These are phyloP conservation scores for Telopea speciosissima DNA, from an alignment of 177 flowering plant species.

Conservation along the genomic window DNA sequence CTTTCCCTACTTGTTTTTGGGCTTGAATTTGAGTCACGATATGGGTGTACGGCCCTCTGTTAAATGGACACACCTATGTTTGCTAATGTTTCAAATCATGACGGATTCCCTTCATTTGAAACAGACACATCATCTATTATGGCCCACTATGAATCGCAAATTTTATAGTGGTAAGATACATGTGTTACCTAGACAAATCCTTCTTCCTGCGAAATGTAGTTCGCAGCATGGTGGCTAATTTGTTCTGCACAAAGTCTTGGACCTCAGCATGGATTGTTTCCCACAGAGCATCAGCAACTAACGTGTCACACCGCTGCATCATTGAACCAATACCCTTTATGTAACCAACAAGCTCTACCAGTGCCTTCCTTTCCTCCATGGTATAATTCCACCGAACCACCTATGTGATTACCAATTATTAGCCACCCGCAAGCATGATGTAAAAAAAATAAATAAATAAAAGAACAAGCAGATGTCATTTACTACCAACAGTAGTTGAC, in stretches of 20 bases:
- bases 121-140: no score
- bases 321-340: constrained; percentile 86
- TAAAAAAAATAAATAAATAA: background rate
- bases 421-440: constrained; percentile 5
- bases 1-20: no score
- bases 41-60: no score
- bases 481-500: background rate
- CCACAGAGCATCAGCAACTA: constrained; percentile 93
- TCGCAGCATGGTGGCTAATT: constrained; percentile 81
- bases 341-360: constrained; percentile 86
- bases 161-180: background rate
- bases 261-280: constrained; percentile 98
- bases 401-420: constrained; percentile 28
- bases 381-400: constrained; percentile 91
- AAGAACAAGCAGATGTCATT: background rate
- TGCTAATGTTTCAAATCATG: no score
- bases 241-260: constrained; percentile 97
- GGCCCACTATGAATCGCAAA: no score
- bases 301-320: constrained; percentile 83
- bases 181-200: constrained; percentile 76
- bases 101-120: no score
- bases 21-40: no score
- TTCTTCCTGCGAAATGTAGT: constrained; percentile 96
- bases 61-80: no score
- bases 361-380: constrained; percentile 77